Evolutionary conservation across 2,329 filamentous ascomycete genomes (phyloP), one percentile per base, ranked within the genome.

Genomic region (Tolypocladium ovalisporum): DNA sequence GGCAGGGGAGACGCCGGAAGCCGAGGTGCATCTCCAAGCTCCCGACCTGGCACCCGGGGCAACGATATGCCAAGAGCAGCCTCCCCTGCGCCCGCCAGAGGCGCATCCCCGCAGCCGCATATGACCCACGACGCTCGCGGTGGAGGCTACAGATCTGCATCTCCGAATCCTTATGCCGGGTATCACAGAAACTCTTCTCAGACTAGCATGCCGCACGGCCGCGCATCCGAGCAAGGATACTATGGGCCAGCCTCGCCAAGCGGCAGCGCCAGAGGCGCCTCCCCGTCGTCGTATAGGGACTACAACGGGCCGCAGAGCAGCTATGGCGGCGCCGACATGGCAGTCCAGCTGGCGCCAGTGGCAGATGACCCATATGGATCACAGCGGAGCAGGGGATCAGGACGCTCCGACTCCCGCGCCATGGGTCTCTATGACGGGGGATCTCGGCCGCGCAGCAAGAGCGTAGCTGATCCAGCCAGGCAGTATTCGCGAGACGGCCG

Each of bases 401-500:
- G 68, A 65, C 78, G 76, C 65, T 78, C 79, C 2, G 77, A 74
- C 55, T 74, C 76, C 51, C 71, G 76, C 15, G 76, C 79, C 12
- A 81, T 82, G 77, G 79, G 77, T n/a, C 70, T 81, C 54, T 81
- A 84, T 63, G 80, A 83, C 39, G 79, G 78, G 6, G 71, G 78
- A 6, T 75, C 69, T 62, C 74, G 82, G 60, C 78, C 81, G 62
- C 76, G 86, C 62, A 96, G 91, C 71, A 90, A 93, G 78, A 96
- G 91, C 66, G 80, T 94, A 59, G 90, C 88, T n/a, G 88, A 94
- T 66, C 80, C 83, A 32, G 84, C 85, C n/a, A 80, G 89, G 64
- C 88, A 92, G 65, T 90, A 89, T 65, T 96, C 90, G 6, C 83
- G 85, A 61, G 91, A 97, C 70, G 93, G 94, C 35, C 84, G 89